Conservation (phyloP, 2,329 filamentous ascomycete genomes). For the Thyridium curvatum region DNA sequence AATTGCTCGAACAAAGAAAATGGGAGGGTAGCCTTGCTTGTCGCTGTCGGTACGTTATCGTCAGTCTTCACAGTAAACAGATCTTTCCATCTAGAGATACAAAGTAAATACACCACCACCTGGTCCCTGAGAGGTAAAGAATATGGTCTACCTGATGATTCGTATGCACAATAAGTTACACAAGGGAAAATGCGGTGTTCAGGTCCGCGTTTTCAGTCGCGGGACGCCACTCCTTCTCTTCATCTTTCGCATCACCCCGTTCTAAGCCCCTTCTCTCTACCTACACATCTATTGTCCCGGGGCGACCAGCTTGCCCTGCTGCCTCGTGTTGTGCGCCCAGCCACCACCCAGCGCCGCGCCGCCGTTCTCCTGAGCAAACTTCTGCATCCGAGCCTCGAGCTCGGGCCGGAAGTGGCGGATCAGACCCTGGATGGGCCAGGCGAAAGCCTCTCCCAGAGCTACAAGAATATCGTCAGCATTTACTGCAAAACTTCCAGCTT, state of each 20-base stretch:
- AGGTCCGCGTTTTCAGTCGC: no score
- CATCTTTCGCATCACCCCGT: neutral
- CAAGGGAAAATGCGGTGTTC: no score
- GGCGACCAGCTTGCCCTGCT: slow-evolving; percentile 77
- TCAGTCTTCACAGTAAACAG: no score
- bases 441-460: slow-evolving; percentile 94
- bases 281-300: slow-evolving; percentile 48
- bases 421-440: slow-evolving; percentile 96
- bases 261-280: neutral
- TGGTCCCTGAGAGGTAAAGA: neutral
- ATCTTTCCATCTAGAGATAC: neutral
- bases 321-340: slow-evolving; percentile 69
- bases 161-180: slow-evolving; percentile 3
- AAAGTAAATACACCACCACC: slow-evolving; percentile 4
- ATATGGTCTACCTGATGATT: neutral
- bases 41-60: no score
- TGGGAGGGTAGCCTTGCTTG: no score
- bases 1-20: no score
- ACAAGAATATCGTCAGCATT: slow-evolving; percentile 19
- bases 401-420: slow-evolving; percentile 98
- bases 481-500: neutral
- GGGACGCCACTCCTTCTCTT: neutral
- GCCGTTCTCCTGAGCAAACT: slow-evolving; percentile 67
- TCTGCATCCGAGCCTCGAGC: slow-evolving; percentile 82
- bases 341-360: slow-evolving; percentile 78